Evolutionary conservation across 78 protist genomes (phyloP).

Genomic region (Guillardia theta): DNA sequence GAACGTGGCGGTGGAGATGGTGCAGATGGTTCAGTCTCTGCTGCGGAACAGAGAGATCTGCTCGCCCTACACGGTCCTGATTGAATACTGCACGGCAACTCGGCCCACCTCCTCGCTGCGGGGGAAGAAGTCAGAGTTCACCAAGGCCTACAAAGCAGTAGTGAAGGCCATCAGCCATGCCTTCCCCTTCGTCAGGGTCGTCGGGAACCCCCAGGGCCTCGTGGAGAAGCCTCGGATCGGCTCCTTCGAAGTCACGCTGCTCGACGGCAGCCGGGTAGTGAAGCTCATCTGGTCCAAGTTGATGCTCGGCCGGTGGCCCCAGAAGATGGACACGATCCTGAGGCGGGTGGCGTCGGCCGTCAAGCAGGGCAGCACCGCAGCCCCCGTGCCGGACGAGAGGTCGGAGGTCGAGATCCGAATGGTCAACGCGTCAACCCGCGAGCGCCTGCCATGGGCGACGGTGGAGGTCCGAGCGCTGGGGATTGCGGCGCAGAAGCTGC

Average conservation of each 20-base stretch:
- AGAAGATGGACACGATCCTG: background rate
- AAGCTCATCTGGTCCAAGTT: background rate
- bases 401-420: background rate
- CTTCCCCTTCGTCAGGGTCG: background rate
- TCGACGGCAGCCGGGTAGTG: background rate
- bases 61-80: background rate
- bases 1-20: background rate
- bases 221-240: background rate
- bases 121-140: background rate
- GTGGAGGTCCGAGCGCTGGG: background rate
- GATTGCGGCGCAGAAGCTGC: background rate
- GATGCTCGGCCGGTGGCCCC: background rate
- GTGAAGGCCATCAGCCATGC: background rate
- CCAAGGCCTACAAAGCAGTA: background rate
- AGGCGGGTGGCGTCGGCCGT: background rate
- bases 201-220: background rate
- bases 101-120: background rate
- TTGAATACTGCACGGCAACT: background rate
- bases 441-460: background rate
- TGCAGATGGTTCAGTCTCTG: background rate
- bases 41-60: background rate
- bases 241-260: background rate
- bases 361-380: no score
- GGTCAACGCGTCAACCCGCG: background rate
- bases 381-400: background rate